These are phyloP conservation scores for Plasmodium billcollinsi DNA, from an alignment of 169 alveolate species.

Conservation along the genomic window DNA sequence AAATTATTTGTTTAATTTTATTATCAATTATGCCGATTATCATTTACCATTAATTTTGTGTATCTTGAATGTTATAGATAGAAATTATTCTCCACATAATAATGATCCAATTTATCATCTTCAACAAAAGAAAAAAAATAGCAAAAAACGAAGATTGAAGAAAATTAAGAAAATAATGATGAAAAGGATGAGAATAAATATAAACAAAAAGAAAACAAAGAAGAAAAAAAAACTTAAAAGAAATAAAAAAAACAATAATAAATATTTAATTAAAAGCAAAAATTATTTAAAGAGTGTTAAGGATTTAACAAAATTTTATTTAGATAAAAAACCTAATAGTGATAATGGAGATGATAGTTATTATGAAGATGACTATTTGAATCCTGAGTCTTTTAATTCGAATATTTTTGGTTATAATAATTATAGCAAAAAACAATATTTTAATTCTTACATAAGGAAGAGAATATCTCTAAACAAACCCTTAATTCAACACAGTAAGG, in stretches of 20 bases:
- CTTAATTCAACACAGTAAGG: constrained; percentile 11
- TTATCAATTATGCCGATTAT: constrained; percentile 60
- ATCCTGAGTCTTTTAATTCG: constrained; percentile 10
- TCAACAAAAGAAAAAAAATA: too few relatives aligned
- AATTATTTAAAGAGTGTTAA: constrained; percentile 59
- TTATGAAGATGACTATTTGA: constrained; percentile 3
- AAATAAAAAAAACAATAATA: background rate
- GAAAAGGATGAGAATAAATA: background rate
- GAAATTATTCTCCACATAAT: background rate
- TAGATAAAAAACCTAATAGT: constrained; percentile 11
- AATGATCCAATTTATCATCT: too few relatives aligned
- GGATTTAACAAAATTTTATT: constrained; percentile 19
- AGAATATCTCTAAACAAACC: constrained; percentile 44
- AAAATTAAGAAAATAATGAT: background rate
- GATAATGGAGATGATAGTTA: constrained; percentile 6
- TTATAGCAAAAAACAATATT: constrained; percentile 25
- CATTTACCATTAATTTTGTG: constrained; percentile 59
- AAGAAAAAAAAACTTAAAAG: background rate
- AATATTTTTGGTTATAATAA: background rate
- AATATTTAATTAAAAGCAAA: constrained; percentile 24
- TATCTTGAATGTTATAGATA: constrained; percentile 21
- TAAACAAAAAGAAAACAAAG: background rate
- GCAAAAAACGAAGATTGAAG: background rate
- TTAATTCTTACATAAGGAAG: constrained; percentile 29
- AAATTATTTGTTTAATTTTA: constrained; percentile 40